These are phyloP conservation scores for Capronia americana DNA, from an alignment of 2,329 filamentous ascomycete species.

Conservation along the genomic window DNA sequence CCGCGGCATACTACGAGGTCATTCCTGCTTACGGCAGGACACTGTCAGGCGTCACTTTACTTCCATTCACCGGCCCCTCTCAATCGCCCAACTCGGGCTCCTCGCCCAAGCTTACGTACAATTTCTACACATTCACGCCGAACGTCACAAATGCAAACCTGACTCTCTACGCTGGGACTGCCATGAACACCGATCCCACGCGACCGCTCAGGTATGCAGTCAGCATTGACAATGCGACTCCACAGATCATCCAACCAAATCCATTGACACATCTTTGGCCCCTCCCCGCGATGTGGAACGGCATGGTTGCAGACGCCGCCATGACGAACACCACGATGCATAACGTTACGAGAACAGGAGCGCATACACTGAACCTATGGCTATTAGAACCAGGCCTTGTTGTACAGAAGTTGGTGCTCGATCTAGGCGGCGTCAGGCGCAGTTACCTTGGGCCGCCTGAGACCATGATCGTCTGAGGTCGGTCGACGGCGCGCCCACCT, in stretches of 20 bases:
- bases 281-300: slow-evolving; percentile 33
- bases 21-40: slow-evolving; percentile 65
- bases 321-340: slow-evolving; percentile 50
- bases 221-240: slow-evolving; percentile 52
- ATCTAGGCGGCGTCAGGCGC: slow-evolving; percentile 61
- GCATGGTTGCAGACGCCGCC: slow-evolving; percentile 30
- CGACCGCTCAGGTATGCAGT: slow-evolving; percentile 59
- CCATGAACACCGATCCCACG: slow-evolving; percentile 59
- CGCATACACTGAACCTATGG: slow-evolving; percentile 60
- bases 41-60: slow-evolving; percentile 63
- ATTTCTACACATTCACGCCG: slow-evolving; percentile 66
- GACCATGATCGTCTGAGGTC: slow-evolving; percentile 44
- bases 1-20: slow-evolving; percentile 56
- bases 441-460: slow-evolving; percentile 65
- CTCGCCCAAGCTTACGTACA: slow-evolving; percentile 64
- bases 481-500: not conserved
- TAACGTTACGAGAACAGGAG: slow-evolving; percentile 50
- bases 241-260: slow-evolving; percentile 49
- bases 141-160: slow-evolving; percentile 47
- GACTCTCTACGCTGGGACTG: slow-evolving; percentile 51
- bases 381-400: slow-evolving; percentile 60
- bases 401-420: slow-evolving; percentile 63
- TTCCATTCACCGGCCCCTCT: slow-evolving; percentile 59
- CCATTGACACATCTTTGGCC: slow-evolving; percentile 20
- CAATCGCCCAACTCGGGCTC: slow-evolving; percentile 54